Conservation (phyloP, 2,329 filamentous ascomycete species). For the Ilyonectria robusta region DNA sequence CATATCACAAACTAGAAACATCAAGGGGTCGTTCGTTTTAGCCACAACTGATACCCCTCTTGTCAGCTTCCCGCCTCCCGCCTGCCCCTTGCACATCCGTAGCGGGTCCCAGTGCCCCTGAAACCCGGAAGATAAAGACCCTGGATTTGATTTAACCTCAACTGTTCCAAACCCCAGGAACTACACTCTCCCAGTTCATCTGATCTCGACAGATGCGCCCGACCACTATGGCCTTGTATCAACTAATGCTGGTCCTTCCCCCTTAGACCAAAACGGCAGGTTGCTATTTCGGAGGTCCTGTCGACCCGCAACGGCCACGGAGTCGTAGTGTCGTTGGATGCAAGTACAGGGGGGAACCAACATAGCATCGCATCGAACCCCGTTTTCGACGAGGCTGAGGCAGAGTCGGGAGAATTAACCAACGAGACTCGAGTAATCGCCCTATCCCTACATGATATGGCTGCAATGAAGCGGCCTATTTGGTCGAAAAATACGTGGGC, state of each 20-base stretch:
- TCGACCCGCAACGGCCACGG: background rate
- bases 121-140: background rate
- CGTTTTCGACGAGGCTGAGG: background rate
- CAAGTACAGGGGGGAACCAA: constrained; percentile 4
- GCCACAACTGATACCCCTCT: background rate
- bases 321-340: background rate
- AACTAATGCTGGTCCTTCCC: background rate
- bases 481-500: background rate
- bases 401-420: background rate
- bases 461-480: background rate
- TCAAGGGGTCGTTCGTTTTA: background rate
- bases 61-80: background rate
- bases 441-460: background rate
- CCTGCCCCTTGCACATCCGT: too few species aligned
- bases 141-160: too few species aligned
- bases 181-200: background rate
- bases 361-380: background rate
- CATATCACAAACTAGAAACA: background rate
- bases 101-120: too few species aligned
- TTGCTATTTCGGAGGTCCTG: background rate
- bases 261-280: background rate
- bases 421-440: background rate
- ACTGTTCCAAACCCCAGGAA: too few species aligned
- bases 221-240: background rate
- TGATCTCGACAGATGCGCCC: background rate